These are phyloP conservation scores for Chalciporus sphaerocephalus DNA, from an alignment of 768 basidiomycete species.

Conservation along the genomic window DNA sequence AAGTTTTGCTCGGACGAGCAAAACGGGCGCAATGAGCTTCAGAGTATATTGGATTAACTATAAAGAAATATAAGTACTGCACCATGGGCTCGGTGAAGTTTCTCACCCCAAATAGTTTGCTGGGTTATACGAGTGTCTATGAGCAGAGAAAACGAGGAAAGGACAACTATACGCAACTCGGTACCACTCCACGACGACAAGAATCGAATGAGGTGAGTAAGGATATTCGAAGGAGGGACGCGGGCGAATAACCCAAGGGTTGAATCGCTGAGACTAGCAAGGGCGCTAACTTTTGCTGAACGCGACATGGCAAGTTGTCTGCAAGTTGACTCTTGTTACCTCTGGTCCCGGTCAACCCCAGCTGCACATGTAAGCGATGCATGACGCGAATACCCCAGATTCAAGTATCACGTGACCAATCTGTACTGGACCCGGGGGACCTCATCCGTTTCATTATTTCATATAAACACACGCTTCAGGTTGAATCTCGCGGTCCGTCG, in stretches of 20 bases:
- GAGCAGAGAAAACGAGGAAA: constrained; percentile 9
- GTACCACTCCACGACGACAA: constrained; percentile 82
- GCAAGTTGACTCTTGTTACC: background rate
- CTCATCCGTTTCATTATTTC: too few species aligned
- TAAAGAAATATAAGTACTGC: constrained; percentile 5
- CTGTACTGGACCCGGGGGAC: too few species aligned
- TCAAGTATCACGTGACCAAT: background rate
- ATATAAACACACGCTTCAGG: too few species aligned
- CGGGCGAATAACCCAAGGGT: constrained; percentile 60
- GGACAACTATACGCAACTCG: constrained; percentile 56
- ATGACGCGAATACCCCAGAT: background rate
- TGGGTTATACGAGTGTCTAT: constrained; percentile 25
- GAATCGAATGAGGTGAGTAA: constrained; percentile 72
- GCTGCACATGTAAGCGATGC: too few species aligned
- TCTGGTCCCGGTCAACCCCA: too few species aligned
- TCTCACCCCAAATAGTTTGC: constrained; percentile 71
- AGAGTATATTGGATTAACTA: constrained; percentile 72
- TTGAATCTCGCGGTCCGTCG: too few species aligned
- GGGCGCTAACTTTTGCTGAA: constrained; percentile 41
- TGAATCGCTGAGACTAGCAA: constrained; percentile 55
- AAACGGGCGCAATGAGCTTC: constrained; percentile 64
- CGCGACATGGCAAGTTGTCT: constrained; percentile 42
- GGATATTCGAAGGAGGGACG: constrained; percentile 54
- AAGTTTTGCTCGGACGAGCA: constrained; percentile 63
- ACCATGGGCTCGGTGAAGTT: background rate